phyloP scores from a whole-genome alignment of 2,329 filamentous ascomycete species.

The Bretziella fagacearum region DNA sequence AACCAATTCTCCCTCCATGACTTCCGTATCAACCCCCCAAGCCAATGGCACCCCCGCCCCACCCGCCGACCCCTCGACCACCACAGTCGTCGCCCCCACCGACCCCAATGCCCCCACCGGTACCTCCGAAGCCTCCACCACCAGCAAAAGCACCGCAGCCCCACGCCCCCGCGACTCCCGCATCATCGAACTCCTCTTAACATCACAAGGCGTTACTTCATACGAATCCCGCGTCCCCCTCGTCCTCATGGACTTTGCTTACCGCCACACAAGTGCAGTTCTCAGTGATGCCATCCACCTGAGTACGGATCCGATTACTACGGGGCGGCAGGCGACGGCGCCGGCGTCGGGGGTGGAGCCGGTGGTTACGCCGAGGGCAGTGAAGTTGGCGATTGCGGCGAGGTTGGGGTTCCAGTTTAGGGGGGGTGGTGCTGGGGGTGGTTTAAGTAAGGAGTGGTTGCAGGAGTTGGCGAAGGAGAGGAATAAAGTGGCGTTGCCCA shows the following conservation, averaged over 20 bases:
- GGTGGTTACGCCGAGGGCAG: conserved; percentile 45
- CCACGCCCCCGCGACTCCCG: conserved; percentile 60
- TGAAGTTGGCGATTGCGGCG: conserved; percentile 55
- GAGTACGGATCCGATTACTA: conserved; percentile 49
- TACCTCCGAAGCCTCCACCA: conserved; percentile 13
- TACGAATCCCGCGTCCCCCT: conserved; percentile 73
- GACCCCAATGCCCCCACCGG: background rate
- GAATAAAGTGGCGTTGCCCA: conserved; percentile 49
- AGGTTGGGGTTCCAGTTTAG: conserved; percentile 54
- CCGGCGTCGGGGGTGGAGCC: conserved; percentile 33
- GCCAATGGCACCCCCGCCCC: conserved; percentile 24
- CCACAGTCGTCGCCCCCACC: conserved; percentile 17
- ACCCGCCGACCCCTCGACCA: conserved; percentile 16
- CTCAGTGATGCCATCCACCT: conserved; percentile 56
- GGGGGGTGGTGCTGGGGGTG: conserved; percentile 33
- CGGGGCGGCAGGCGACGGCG: conserved; percentile 31
- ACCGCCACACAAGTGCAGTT: conserved; percentile 59
- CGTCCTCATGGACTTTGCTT: conserved; percentile 71
- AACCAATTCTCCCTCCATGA: background rate
- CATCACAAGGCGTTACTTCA: conserved; percentile 58
- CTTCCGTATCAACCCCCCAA: conserved; percentile 17
- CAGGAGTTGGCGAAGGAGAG: conserved; percentile 54
- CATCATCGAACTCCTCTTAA: conserved; percentile 63
- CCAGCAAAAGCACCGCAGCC: conserved; percentile 25
- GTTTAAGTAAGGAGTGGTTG: conserved; percentile 57